Evolutionary conservation across 225 moss, liverwort and hornwort species (phyloP).

Genomic region (Pleurozium schreberi): DNA sequence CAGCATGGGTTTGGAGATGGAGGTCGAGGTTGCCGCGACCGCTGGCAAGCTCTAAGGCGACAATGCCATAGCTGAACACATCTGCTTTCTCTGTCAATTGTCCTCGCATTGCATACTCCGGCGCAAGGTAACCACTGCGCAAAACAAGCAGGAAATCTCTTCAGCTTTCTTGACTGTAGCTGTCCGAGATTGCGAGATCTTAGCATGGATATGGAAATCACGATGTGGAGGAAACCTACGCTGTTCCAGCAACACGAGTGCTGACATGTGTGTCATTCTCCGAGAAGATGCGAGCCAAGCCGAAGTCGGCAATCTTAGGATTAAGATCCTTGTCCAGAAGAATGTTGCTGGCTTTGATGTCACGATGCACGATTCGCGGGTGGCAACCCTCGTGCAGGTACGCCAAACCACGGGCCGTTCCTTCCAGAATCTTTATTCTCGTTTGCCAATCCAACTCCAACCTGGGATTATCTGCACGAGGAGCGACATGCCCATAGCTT

Average conservation of each 20-base stretch:
- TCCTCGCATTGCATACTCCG: conserved; percentile 64
- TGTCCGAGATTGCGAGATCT: neutral
- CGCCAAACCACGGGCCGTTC: conserved; percentile 38
- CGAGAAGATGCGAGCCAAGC: conserved; percentile 40
- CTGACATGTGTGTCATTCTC: conserved; percentile 45
- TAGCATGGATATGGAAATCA: neutral
- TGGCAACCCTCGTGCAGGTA: conserved; percentile 49
- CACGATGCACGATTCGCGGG: conserved; percentile 43
- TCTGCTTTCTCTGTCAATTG: conserved; percentile 77
- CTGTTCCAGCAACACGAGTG: conserved; percentile 53
- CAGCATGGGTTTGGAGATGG: conserved; percentile 34
- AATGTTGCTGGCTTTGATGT: conserved; percentile 52
- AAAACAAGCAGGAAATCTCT: neutral
- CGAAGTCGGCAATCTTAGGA: conserved; percentile 48
- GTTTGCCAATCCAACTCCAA: conserved; percentile 32
- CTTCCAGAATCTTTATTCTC: conserved; percentile 35
- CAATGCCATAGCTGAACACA: conserved; percentile 63
- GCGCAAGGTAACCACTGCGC: conserved; percentile 53
- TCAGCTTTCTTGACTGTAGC: neutral
- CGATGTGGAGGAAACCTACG: neutral
- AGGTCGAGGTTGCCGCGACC: conserved; percentile 63
- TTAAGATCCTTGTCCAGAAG: conserved; percentile 43
- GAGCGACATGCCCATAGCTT: neutral
- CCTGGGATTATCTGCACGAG: conserved; percentile 10
- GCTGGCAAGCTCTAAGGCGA: conserved; percentile 50